phyloP scores from a whole-genome alignment of 768 basidiomycete species.

The Coprinellus micaceus region DNA sequence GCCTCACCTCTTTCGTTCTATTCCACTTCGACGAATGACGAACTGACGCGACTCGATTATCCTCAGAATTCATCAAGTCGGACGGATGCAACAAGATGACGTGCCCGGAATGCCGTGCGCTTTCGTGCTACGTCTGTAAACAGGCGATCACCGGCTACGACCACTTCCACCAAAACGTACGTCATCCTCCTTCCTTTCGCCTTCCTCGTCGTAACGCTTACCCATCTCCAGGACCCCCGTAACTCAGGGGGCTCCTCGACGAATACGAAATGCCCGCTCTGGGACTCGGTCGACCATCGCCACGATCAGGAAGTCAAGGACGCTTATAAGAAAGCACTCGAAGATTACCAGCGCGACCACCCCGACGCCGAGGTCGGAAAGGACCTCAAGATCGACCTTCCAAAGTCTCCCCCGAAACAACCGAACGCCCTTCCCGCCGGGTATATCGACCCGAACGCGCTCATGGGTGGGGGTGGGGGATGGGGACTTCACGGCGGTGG shows the following conservation, averaged over 20 bases:
- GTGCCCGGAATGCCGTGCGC: constrained; percentile 65
- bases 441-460: no score
- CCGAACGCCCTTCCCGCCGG: no score
- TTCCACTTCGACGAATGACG: not conserved
- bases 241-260: constrained; percentile 18
- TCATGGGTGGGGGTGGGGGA: no score
- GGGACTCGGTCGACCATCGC: constrained; percentile 64
- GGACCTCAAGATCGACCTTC: constrained; percentile 55
- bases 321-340: constrained; percentile 62
- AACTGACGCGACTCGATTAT: not conserved
- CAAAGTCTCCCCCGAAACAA: not conserved
- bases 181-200: constrained; percentile 13
- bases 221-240: constrained; percentile 10
- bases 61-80: constrained; percentile 77
- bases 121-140: constrained; percentile 86
- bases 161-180: constrained; percentile 57
- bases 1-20: no score
- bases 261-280: constrained; percentile 49
- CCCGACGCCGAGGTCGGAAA: constrained; percentile 57
- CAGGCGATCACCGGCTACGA: constrained; percentile 71
- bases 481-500: no score
- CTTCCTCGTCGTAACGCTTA: constrained; percentile 2
- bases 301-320: constrained; percentile 68
- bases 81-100: constrained; percentile 90
- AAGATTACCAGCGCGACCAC: constrained; percentile 53